These are phyloP conservation scores for Penicillium riverlandense DNA, from an alignment of 495 filamentous ascomycete species.

Conservation along the genomic window DNA sequence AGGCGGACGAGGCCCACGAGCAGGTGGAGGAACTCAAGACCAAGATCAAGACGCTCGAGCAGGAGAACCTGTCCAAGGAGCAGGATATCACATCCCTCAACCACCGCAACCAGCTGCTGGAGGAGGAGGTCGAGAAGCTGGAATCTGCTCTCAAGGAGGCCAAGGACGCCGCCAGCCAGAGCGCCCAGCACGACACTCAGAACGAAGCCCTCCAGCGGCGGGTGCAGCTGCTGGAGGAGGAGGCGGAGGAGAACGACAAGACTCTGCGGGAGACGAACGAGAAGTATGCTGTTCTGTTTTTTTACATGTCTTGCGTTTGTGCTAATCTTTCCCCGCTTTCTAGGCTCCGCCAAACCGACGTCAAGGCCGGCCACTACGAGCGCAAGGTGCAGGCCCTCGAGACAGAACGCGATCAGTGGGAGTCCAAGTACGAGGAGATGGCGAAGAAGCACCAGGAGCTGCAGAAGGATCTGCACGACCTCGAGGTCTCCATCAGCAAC, in stretches of 20 bases:
- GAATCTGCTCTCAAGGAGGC: slow-evolving; percentile 67
- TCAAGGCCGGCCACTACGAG: slow-evolving; percentile 98
- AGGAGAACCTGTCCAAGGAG: slow-evolving; percentile 93
- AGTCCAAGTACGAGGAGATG: slow-evolving; percentile 95
- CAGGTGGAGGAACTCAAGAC: slow-evolving; percentile 80
- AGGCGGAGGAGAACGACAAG: slow-evolving; percentile 92
- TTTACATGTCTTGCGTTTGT: no score
- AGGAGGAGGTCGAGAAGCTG: slow-evolving; percentile 83
- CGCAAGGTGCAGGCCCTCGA: slow-evolving; percentile 98
- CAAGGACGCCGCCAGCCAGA: slow-evolving; percentile 70
- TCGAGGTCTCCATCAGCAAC: slow-evolving; percentile 82
- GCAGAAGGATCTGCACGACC: slow-evolving; percentile 86
- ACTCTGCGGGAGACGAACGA: slow-evolving; percentile 94
- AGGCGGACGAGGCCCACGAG: slow-evolving; percentile 73
- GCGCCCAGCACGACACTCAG: slow-evolving; percentile 67
- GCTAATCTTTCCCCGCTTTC: slow-evolving; percentile 9
- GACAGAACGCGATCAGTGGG: slow-evolving; percentile 80
- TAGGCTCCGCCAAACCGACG: slow-evolving; percentile 96
- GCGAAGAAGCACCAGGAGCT: slow-evolving; percentile 73
- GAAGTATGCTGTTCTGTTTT: slow-evolving; percentile 57
- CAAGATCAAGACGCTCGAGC: slow-evolving; percentile 84
- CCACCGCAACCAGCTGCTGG: slow-evolving; percentile 87
- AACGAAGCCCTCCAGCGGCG: slow-evolving; percentile 85
- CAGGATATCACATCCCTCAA: slow-evolving; percentile 93
- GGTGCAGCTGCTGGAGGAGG: slow-evolving; percentile 93